A percentile compares a stretch with the other conserved stretches of the same genome.
Conservation (phyloP, 768 basidiomycete genomes). For the Zangia roseola region DNA sequence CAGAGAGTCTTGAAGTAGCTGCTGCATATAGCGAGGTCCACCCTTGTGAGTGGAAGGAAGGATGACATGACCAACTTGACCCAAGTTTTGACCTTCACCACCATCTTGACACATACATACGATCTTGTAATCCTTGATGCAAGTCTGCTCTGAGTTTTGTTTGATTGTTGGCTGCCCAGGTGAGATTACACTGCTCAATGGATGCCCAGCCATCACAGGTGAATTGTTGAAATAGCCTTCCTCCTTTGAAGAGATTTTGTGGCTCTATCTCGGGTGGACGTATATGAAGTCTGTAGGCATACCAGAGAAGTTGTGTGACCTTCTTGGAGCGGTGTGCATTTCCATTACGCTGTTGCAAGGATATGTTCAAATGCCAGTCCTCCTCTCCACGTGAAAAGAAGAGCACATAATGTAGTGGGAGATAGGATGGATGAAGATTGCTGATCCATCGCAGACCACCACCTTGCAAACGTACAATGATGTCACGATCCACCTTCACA, state of each 20-base stretch:
- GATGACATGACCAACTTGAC: slow-evolving; percentile 31
- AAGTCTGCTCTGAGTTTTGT: slow-evolving; percentile 32
- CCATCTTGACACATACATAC: slow-evolving; percentile 16
- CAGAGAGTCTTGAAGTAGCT: slow-evolving; percentile 45
- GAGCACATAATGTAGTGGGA: slow-evolving; percentile 42
- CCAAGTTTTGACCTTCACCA: slow-evolving; percentile 23
- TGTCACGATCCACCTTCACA: slow-evolving; percentile 27
- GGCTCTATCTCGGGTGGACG: slow-evolving; percentile 6
- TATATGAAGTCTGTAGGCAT: slow-evolving; percentile 34
- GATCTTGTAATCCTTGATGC: slow-evolving; percentile 37
- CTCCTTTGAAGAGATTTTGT: slow-evolving; percentile 33
- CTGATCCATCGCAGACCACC: slow-evolving; percentile 31
- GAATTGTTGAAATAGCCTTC: slow-evolving; percentile 44
- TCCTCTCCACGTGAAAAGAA: slow-evolving; percentile 40
- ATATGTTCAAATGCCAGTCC: slow-evolving; percentile 37
- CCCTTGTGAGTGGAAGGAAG: slow-evolving; percentile 45
- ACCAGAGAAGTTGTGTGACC: slow-evolving; percentile 30
- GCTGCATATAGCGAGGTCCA: slow-evolving; percentile 42
- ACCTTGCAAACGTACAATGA: slow-evolving; percentile 29
- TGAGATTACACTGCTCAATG: slow-evolving; percentile 40
- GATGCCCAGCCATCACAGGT: slow-evolving; percentile 46
- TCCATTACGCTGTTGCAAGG: not conserved
- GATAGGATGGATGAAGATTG: slow-evolving; percentile 37
- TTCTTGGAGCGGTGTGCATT: slow-evolving; percentile 11
- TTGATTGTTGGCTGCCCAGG: slow-evolving; percentile 37